These are phyloP conservation scores for Saprolegnia parasitica DNA, from an alignment of 352 stramenopile species.

Conservation along the genomic window DNA sequence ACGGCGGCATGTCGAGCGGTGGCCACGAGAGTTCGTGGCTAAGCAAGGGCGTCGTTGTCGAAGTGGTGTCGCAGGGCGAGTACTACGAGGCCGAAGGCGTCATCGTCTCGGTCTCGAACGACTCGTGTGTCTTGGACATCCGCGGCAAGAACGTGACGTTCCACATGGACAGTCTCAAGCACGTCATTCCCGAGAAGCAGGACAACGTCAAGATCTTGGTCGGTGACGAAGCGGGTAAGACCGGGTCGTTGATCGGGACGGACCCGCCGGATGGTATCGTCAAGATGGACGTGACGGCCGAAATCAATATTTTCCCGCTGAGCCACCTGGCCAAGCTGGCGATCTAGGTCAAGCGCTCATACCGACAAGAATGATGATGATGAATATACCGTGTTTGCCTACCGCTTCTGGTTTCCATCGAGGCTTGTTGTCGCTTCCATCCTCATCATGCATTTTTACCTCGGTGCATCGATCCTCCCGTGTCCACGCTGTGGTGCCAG, in stretches of 20 bases:
- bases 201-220: slow-evolving; percentile 84
- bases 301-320: slow-evolving; percentile 88
- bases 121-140: slow-evolving; percentile 74
- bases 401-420: not conserved
- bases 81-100: slow-evolving; percentile 62
- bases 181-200: slow-evolving; percentile 79
- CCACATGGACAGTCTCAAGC: slow-evolving; percentile 60
- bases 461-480: too few relatives aligned
- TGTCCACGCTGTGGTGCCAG: too few relatives aligned
- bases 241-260: slow-evolving; percentile 80
- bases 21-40: slow-evolving; percentile 79
- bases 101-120: slow-evolving; percentile 64
- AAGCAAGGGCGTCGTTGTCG: slow-evolving; percentile 83
- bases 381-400: slow-evolving; percentile 4
- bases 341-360: not conserved
- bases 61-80: slow-evolving; percentile 56
- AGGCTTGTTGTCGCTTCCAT: not conserved
- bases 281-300: slow-evolving; percentile 81
- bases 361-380: not conserved
- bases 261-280: slow-evolving; percentile 83
- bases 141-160: slow-evolving; percentile 67
- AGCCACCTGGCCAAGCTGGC: slow-evolving; percentile 77
- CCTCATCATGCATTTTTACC: too few relatives aligned
- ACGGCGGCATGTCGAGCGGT: slow-evolving; percentile 29
- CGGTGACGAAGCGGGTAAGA: slow-evolving; percentile 79